A percentile compares a stretch with the other conserved stretches of the same genome.
phyloP scores from a whole-genome alignment of 2,329 filamentous ascomycete genomes.

The Talaromyces sp. region DNA sequence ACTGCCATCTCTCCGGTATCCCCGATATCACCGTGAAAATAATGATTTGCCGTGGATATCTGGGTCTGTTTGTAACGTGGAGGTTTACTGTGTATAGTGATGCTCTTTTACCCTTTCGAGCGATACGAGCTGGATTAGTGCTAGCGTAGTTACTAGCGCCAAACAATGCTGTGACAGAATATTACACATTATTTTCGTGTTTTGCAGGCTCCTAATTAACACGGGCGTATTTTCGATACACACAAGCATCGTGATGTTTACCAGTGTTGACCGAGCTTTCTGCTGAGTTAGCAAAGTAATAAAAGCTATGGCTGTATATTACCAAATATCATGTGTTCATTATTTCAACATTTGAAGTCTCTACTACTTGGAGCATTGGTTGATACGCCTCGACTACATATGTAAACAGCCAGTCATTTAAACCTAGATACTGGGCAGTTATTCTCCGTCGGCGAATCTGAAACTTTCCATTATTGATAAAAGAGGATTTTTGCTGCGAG shows the following conservation, averaged over 20 bases:
- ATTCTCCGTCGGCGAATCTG: background rate
- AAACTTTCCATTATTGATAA: background rate
- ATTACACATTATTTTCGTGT: background rate
- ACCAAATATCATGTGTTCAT: background rate
- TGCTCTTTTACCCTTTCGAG: background rate
- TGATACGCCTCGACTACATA: background rate
- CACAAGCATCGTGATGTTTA: background rate
- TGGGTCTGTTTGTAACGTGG: background rate
- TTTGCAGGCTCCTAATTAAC: background rate
- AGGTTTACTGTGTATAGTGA: background rate
- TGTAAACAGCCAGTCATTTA: background rate
- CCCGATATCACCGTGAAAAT: constrained; percentile 1
- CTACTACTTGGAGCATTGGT: background rate
- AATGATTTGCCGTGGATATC: background rate
- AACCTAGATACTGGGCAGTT: background rate
- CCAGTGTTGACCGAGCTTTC: no score
- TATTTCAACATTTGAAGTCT: background rate
- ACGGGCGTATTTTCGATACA: background rate
- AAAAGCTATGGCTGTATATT: background rate
- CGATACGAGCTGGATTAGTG: background rate
- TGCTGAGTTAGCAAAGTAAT: background rate
- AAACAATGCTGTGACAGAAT: background rate
- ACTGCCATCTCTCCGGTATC: background rate
- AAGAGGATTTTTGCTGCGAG: background rate
- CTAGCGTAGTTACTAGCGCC: background rate